phyloP scores from a whole-genome alignment of 768 basidiomycete species.

The Tricholoma saponaceum region DNA sequence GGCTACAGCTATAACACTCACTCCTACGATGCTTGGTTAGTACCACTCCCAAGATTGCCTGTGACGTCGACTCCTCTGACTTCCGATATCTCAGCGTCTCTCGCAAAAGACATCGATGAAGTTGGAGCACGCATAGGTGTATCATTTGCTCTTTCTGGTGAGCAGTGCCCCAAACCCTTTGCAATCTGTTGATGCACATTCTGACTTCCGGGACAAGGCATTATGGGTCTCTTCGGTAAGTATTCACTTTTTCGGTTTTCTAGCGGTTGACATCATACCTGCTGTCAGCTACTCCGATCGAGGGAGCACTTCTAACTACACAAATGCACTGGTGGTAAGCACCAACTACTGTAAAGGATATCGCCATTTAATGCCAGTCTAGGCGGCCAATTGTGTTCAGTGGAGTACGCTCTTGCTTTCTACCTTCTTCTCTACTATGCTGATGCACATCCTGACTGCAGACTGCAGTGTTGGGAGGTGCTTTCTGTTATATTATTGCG shows the following conservation, averaged over 20 bases:
- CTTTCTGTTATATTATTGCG: slow-evolving; percentile 1
- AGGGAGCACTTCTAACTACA: slow-evolving; percentile 1
- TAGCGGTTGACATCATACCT: not conserved
- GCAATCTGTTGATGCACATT: not conserved
- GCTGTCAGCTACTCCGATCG: not conserved
- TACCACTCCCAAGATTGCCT: not conserved
- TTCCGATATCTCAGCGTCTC: slow-evolving; percentile 16
- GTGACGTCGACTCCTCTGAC: not conserved
- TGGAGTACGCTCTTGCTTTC: slow-evolving; percentile 6
- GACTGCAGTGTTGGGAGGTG: slow-evolving; percentile 3
- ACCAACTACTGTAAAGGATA: not conserved
- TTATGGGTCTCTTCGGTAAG: slow-evolving; percentile 34
- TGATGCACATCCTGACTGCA: not conserved
- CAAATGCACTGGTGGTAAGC: slow-evolving; percentile 11
- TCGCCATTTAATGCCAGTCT: not conserved
- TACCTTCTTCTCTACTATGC: not conserved
- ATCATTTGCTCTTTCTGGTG: slow-evolving; percentile 40
- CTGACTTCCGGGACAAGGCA: slow-evolving; percentile 6
- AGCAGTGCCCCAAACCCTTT: slow-evolving; percentile 4
- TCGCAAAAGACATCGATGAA: slow-evolving; percentile 39
- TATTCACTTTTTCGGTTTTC: not conserved
- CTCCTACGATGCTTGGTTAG: slow-evolving; percentile 25
- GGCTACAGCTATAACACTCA: slow-evolving; percentile 16
- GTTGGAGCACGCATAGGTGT: slow-evolving; percentile 47
- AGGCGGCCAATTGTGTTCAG: slow-evolving; percentile 13